A percentile compares a stretch with the other conserved stretches of the same genome.
Conservation (phyloP, 2,329 filamentous ascomycete genomes). For the Lojkania enalia region DNA sequence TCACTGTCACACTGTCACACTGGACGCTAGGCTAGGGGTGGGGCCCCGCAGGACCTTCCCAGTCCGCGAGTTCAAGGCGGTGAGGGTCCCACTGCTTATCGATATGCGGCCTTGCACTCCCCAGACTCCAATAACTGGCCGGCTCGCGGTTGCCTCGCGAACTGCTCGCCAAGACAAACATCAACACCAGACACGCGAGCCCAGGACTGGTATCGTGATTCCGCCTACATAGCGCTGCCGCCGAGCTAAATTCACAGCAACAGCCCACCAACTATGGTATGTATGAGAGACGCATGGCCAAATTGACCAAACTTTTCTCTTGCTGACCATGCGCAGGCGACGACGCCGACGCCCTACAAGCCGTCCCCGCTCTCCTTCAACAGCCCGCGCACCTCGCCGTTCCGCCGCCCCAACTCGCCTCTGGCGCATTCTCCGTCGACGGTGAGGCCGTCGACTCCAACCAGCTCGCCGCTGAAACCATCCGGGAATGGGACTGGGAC, state of each 20-base stretch:
- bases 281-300: too few species aligned
- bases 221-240: too few species aligned
- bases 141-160: slow-evolving; percentile 21
- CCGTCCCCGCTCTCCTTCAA: slow-evolving; percentile 51
- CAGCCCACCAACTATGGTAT: too few species aligned
- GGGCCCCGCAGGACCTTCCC: slow-evolving; percentile 1
- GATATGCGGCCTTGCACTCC: neutral
- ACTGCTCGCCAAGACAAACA: slow-evolving; percentile 12
- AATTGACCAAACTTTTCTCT: too few species aligned
- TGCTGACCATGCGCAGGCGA: slow-evolving; percentile 26
- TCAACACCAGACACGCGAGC: slow-evolving; percentile 24
- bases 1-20: too few species aligned
- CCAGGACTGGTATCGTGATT: too few species aligned
- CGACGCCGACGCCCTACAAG: slow-evolving; percentile 43
- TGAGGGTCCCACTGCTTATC: neutral
- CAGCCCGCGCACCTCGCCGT: slow-evolving; percentile 50
- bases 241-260: too few species aligned
- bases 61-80: slow-evolving; percentile 9
- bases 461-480: slow-evolving; percentile 47
- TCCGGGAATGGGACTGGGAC: slow-evolving; percentile 27
- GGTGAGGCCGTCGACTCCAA: slow-evolving; percentile 45
- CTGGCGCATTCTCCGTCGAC: slow-evolving; percentile 44
- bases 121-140: slow-evolving; percentile 7
- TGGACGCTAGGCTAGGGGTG: slow-evolving; percentile 1
- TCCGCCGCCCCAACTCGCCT: slow-evolving; percentile 49